Conservation (phyloP, 345 rosid genomes). For the Rubroshorea leprosula region DNA sequence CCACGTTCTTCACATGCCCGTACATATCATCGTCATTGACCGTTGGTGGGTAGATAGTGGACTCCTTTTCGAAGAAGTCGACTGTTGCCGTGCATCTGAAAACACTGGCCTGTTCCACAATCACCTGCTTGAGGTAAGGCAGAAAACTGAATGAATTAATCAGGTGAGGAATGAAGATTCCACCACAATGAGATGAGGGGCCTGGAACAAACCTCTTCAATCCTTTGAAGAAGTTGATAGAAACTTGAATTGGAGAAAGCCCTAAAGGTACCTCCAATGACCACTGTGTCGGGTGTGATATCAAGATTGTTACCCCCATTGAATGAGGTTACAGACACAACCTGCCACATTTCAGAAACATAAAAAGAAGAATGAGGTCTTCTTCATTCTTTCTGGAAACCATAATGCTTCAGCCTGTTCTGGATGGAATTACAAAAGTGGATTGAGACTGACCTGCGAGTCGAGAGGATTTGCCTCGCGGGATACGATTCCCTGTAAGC, state of each 20-base stretch:
- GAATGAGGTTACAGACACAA: constrained; percentile 72
- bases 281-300: constrained; percentile 44
- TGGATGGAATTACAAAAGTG: background rate
- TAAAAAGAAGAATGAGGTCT: too few species aligned
- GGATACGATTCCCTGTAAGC: constrained; percentile 80
- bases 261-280: constrained; percentile 70
- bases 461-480: constrained; percentile 87
- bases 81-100: constrained; percentile 57
- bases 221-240: constrained; percentile 57
- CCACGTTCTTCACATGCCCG: constrained; percentile 68
- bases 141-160: too few species aligned
- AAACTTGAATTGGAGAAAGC: constrained; percentile 74
- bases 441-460: constrained; percentile 48
- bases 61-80: constrained; percentile 65
- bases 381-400: too few species aligned
- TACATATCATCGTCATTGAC: constrained; percentile 56
- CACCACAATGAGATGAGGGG: background rate
- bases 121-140: constrained; percentile 43
- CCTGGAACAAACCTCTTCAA: constrained; percentile 46
- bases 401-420: background rate
- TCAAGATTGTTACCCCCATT: constrained; percentile 57
- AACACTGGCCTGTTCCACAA: constrained; percentile 61
- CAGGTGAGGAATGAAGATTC: too few species aligned
- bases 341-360: too few species aligned
- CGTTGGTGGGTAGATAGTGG: constrained; percentile 62